These are phyloP conservation scores for Aspergillus fructus DNA, from an alignment of 2,329 filamentous ascomycete genomes.

Conservation along the genomic window DNA sequence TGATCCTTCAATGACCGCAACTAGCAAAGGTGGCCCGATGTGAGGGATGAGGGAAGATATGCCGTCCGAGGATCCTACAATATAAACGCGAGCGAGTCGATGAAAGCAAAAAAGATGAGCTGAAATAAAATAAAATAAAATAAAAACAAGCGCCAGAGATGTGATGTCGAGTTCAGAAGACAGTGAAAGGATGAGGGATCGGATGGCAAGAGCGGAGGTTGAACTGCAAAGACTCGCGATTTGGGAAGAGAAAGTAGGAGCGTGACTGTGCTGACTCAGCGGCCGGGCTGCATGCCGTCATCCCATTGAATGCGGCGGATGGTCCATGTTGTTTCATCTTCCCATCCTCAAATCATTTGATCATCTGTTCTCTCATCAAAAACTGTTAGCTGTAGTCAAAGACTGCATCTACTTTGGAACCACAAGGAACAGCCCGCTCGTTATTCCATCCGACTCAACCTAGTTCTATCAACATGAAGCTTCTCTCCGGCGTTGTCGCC, in stretches of 20 bases:
- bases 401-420: neutral
- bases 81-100: neutral
- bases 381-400: neutral
- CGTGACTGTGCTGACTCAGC: constrained; percentile 14
- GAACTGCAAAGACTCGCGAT: constrained; percentile 6
- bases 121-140: neutral
- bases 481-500: constrained; percentile 55
- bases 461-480: constrained; percentile 57
- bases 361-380: neutral
- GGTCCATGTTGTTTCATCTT: no score
- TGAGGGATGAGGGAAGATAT: constrained; percentile 1
- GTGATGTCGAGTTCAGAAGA: neutral
- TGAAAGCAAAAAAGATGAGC: neutral
- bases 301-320: neutral
- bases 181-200: neutral
- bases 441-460: neutral
- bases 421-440: neutral
- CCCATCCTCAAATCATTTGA: no score
- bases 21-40: constrained; percentile 16
- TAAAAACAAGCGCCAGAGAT: neutral
- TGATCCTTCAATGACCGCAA: constrained; percentile 21
- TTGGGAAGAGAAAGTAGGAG: constrained; percentile 11
- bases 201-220: neutral
- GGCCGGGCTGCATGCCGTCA: constrained; percentile 3
- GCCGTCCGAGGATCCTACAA: neutral